Evolutionary conservation across 768 basidiomycete species (phyloP), one percentile per base, ranked within the genome.

Genomic region (Clitopilus passeckerianus): DNA sequence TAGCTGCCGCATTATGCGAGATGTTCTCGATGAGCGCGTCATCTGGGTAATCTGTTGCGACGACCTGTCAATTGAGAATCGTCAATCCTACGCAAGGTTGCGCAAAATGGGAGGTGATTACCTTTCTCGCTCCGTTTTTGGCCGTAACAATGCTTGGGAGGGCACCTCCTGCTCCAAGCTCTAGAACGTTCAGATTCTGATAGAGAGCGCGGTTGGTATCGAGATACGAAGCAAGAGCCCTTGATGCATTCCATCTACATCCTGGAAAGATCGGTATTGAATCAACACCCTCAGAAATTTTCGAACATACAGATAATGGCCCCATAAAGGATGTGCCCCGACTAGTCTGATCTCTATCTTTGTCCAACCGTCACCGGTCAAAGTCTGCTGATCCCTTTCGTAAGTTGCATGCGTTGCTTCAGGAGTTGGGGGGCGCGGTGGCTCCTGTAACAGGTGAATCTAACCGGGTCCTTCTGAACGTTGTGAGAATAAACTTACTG

Each of bases 1-100:
- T 97, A 14, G 67, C 62, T 3, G 73, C 67, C 0, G 91, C 81
- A 66, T 98, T 98, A 56, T 80, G 69, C 5, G 71, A 66, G 30
- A 98, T 78, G 69, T 98, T 98, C 1, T 87, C 77, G 23, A 98
- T 70, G 27, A 98, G 80, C 10, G 77, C 69, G 1, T 75, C 65
- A 62, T 98, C 96, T 0, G 96, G 96, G 69, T 98, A 98, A 71
- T 99, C 97, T 0, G 97, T 97, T 53, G 95, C 72, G 2, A 97
- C 83, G 1, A 88, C 86, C 91, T 93, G 64, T 12, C 24, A 44
- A 56, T 30, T 30, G 27, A 30, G 44, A n/a, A 34, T 22, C 33
- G 53, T 24, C 18, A 20, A 10, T n/a, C 37, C 30, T 33, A 20
- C 43, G 10, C 5, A 55, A 14, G 6, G 22, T 30, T 7, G 41